These are phyloP conservation scores for Nitzschia putrida DNA, from an alignment of 108 stramenopile genomes.

Conservation along the genomic window DNA sequence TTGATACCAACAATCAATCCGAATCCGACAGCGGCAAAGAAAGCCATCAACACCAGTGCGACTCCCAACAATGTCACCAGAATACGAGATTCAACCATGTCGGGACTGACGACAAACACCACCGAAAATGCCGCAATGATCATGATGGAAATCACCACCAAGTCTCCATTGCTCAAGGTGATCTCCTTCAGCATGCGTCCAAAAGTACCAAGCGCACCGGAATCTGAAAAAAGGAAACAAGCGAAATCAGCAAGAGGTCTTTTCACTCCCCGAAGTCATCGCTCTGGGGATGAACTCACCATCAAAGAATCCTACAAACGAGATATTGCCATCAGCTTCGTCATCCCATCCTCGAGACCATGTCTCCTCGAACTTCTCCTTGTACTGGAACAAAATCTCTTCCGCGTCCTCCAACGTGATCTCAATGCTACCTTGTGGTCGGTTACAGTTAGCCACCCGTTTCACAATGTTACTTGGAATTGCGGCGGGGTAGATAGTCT, in stretches of 20 bases:
- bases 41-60: slow-evolving; percentile 38
- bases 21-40: slow-evolving; percentile 48
- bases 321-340: slow-evolving; percentile 34
- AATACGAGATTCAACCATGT: slow-evolving; percentile 45
- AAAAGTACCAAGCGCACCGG: slow-evolving; percentile 43
- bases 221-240: slow-evolving; percentile 14
- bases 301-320: slow-evolving; percentile 46
- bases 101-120: slow-evolving; percentile 30
- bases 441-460: slow-evolving; percentile 47
- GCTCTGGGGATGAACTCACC: too few relatives aligned
- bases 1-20: slow-evolving; percentile 41
- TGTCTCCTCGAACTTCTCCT: slow-evolving; percentile 37
- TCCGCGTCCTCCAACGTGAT: slow-evolving; percentile 45
- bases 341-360: slow-evolving; percentile 48
- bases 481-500: slow-evolving; percentile 29
- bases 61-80: slow-evolving; percentile 40
- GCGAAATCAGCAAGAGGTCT: too few relatives aligned
- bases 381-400: slow-evolving; percentile 41
- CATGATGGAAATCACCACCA: slow-evolving; percentile 38
- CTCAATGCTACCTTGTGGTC: slow-evolving; percentile 34
- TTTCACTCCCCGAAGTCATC: too few relatives aligned
- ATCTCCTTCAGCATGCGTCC: slow-evolving; percentile 44
- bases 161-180: slow-evolving; percentile 33
- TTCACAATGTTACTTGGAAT: slow-evolving; percentile 38
- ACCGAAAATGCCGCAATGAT: slow-evolving; percentile 45